Conservation (phyloP, 164 flowering plant genomes). For the Euptelea pleiosperma region DNA sequence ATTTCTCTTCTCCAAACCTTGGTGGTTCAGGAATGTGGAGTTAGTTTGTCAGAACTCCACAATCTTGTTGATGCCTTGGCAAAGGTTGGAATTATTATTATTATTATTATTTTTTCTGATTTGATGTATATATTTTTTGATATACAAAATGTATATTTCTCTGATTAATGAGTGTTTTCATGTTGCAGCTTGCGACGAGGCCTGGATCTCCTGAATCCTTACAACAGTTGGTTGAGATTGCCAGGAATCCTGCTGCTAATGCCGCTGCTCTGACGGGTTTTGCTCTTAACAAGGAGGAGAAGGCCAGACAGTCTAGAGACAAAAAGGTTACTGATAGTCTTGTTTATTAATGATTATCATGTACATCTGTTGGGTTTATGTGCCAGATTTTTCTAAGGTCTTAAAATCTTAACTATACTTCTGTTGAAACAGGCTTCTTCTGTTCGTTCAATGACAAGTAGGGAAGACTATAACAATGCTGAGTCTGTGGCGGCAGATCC, state of each 20-base stretch:
- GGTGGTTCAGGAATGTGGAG: slow-evolving; percentile 59
- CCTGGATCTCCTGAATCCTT: slow-evolving; percentile 90
- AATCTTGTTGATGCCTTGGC: slow-evolving; percentile 89
- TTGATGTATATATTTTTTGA: not conserved
- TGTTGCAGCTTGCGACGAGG: slow-evolving; percentile 70
- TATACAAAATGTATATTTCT: not conserved
- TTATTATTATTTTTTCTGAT: slow-evolving; percentile 1
- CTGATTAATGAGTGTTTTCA: not conserved
- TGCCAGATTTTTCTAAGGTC: not conserved
- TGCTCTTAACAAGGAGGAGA: slow-evolving; percentile 61
- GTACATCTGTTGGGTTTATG: not conserved
- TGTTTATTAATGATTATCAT: not conserved
- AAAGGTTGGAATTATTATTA: slow-evolving; percentile 46
- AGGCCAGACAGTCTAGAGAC: slow-evolving; percentile 51
- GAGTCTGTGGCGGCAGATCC: slow-evolving; percentile 63
- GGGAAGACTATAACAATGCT: slow-evolving; percentile 46
- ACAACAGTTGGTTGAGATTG: slow-evolving; percentile 76
- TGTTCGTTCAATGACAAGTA: slow-evolving; percentile 30
- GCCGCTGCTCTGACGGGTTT: slow-evolving; percentile 28
- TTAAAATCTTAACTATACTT: slow-evolving; percentile 4
- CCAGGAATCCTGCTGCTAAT: slow-evolving; percentile 63
- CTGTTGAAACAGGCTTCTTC: slow-evolving; percentile 34
- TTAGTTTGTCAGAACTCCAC: slow-evolving; percentile 71
- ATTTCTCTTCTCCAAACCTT: slow-evolving; percentile 74
- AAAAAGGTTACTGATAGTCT: slow-evolving; percentile 51